Evolutionary conservation across 176 grass and related monocot genomes (phyloP), one percentile per base, ranked within the genome.

Genomic region (Pharus latifolius): DNA sequence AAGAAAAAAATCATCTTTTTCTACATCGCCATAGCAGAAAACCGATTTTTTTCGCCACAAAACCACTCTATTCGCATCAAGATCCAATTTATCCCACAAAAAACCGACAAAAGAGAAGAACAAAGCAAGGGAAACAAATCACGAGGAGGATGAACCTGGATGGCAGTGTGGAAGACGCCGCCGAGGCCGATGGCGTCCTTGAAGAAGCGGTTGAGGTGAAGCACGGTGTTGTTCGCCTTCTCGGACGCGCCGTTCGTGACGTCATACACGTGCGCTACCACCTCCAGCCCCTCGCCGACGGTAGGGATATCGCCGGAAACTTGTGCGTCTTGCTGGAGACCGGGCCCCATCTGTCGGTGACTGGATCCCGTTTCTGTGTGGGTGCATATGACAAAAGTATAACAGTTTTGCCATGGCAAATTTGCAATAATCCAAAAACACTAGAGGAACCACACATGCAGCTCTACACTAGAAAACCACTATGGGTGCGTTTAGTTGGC

Each of bases 111-210:
- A 0, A 17, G 0, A 8, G 7, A 52, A 30, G 48, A 33, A 13
- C 52, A 0, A 35, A 1, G 12, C 18, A 10, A 5, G 13, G 32
- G 29, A 12, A 23, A 7, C 41, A 42, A 15, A 44, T 40, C 15
- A 10, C 23, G 2, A 25, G 56, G 23, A 63, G 15, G 47, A 6
- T 10, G 45, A 20, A 89, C 87, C 78, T 85, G 73, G 61, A 90
- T 74, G 49, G 87, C 82, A 56, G 73, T 90, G 61, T 85, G 87
- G 82, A 89, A 82, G 87, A 90, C 78, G 67, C 87, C 82, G 31
- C 78, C 78, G 45, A 89, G 61, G 23, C 87, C 87, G 15, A 90
- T 78, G 78, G 60, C 78, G 20, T 85, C 87, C 62, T 82, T 82
- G 67, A 89, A 89, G 82, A 85, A 46, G 41, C 87, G 73, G 69